These are phyloP conservation scores for Dictyostelium capitatum DNA, from an alignment of 78 protist genomes.

Conservation along the genomic window DNA sequence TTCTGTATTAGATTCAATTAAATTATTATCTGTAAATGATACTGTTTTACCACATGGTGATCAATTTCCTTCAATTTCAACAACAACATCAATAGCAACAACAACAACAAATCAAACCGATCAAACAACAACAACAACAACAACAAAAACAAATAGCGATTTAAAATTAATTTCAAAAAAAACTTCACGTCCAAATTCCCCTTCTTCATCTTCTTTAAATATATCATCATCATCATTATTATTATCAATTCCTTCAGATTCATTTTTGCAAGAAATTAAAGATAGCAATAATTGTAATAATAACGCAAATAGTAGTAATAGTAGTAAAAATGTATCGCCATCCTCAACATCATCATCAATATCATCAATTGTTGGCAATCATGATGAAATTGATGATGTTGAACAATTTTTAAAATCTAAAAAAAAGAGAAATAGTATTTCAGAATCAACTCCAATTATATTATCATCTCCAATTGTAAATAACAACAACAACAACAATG, in stretches of 20 bases:
- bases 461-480: neutral
- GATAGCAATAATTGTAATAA: neutral
- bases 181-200: too few species aligned
- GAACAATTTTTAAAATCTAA: conserved; percentile 6
- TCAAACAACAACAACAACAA: too few species aligned
- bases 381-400: neutral
- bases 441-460: neutral
- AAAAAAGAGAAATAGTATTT: conserved; percentile 5
- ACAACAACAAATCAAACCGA: neutral
- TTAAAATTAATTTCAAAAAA: too few species aligned
- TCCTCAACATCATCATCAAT: neutral
- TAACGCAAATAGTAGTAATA: neutral
- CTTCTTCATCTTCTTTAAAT: neutral
- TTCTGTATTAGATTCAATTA: neutral
- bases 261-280: conserved; percentile 5
- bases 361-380: neutral
- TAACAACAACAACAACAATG: too few species aligned
- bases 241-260: neutral
- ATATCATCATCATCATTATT: neutral
- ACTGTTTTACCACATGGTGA: neutral
- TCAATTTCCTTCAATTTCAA: neutral
- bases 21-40: neutral
- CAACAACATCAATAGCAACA: neutral
- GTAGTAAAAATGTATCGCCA: neutral
- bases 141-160: too few species aligned